Base-by-base conservation (phyloP, 2,329 filamentous ascomycete genomes). In the Alternaria sp. region DNA sequence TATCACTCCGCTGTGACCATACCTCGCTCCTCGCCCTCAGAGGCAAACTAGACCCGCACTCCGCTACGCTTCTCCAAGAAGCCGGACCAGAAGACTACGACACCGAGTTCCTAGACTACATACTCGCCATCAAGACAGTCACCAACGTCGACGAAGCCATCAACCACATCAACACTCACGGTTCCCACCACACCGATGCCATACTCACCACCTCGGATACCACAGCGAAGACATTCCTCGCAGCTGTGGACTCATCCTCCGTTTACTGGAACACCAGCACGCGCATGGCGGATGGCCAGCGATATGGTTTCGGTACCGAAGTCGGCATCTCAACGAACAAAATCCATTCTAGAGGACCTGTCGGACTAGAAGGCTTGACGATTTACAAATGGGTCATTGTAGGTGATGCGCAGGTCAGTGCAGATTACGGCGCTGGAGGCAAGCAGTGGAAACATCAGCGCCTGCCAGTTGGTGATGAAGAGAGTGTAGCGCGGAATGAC, bases 271-370 rank as follows among this genome's bases (percentile, higher is more conserved):
- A 99, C 79, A 92, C 93, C 8, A 96, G 93, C 23, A 97, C 93
- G 9, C 88, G 96, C 54, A 95, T 99, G 82, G 93, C 94, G 6
- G 96, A 99, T 79, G 96, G 96, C 8, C 97, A 97, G 91, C 87
- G 96, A 45, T 98, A 96, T 79, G 96, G 96, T 8, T 99, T 99
- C 81, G 96, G 96, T 51, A 98, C 96, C 0, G 96, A 99, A 82
- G 96, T 99, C 23, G 96, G 96, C 58, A 98, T 99, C 81, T 96
- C 92, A 83, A 99, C 96, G 53, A 99, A 97, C 85, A 99, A 98
- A 85, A 97, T 99, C 67, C 96, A 99, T 79, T 92, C 93, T 1
- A 86, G 96, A 54, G 96, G 96, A 0, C 96, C 96, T 0, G 96
- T 99, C 6, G 96, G 96, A 1, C 83, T 99, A 56, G 96, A 98